phyloP scores from a whole-genome alignment of 306 rosid genomes.

The Pueraria montana region DNA sequence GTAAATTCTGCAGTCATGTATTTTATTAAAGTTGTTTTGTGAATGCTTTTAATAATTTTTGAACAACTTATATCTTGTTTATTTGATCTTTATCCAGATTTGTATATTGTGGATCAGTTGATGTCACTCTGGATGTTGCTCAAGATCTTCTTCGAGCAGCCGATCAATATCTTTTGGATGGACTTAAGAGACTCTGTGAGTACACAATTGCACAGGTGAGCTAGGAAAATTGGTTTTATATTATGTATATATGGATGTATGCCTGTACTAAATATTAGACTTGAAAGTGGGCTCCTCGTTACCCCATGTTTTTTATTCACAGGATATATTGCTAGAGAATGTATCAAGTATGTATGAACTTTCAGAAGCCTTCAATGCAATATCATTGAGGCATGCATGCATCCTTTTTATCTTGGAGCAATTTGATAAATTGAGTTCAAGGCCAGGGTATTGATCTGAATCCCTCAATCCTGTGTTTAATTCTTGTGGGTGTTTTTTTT shows the following conservation, averaged over 20 bases:
- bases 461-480: constrained; percentile 31
- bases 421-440: constrained; percentile 83
- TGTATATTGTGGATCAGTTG: constrained; percentile 96
- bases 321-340: constrained; percentile 93
- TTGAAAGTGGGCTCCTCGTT: constrained; percentile 37
- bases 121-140: constrained; percentile 83
- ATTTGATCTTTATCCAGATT: constrained; percentile 64
- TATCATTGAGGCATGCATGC: constrained; percentile 95
- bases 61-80: constrained; percentile 36
- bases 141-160: constrained; percentile 99
- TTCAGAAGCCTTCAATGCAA: constrained; percentile 93
- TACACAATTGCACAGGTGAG: constrained; percentile 95
- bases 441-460: constrained; percentile 82
- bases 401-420: constrained; percentile 91
- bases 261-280: constrained; percentile 31
- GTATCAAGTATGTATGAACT: constrained; percentile 97
- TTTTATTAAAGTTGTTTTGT: constrained; percentile 18
- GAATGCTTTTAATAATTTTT: constrained; percentile 46
- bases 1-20: constrained; percentile 35
- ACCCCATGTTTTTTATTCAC: constrained; percentile 41
- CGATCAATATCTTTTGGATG: constrained; percentile 98
- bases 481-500: not conserved
- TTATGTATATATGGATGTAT: not conserved
- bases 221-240: constrained; percentile 6
- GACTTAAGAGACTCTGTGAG: constrained; percentile 95